These are phyloP conservation scores for Camellia oleifera DNA, from an alignment of 179 eudicot genomes.

Conservation along the genomic window DNA sequence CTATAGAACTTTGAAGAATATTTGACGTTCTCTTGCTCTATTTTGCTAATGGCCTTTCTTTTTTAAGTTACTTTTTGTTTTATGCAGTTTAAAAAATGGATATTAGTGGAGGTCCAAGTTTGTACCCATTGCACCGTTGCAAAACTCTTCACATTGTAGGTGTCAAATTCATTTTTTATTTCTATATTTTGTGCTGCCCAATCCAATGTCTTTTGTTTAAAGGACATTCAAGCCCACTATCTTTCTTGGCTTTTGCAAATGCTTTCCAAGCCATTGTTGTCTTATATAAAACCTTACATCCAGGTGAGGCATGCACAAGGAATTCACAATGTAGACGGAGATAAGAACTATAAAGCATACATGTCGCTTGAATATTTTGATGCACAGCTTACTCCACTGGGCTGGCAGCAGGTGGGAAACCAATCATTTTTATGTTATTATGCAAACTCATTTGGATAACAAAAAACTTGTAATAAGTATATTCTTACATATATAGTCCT, in stretches of 20 bases:
- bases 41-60: not conserved
- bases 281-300: slow-evolving; percentile 22
- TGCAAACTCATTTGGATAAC: not conserved
- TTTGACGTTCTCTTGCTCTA: not conserved
- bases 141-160: slow-evolving; percentile 89
- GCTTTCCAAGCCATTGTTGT: slow-evolving; percentile 17
- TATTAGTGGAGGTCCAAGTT: slow-evolving; percentile 38
- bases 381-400: slow-evolving; percentile 80
- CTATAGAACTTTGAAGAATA: not conserved
- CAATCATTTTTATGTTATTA: not conserved
- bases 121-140: slow-evolving; percentile 83
- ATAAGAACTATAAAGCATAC: slow-evolving; percentile 82
- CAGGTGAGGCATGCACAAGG: slow-evolving; percentile 99
- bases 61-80: slow-evolving; percentile 5
- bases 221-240: slow-evolving; percentile 14
- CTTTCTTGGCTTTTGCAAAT: slow-evolving; percentile 16
- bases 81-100: slow-evolving; percentile 59
- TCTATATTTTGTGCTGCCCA: slow-evolving; percentile 9
- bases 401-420: slow-evolving; percentile 88
- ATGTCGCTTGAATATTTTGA: slow-evolving; percentile 93
- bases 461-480: not conserved
- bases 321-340: slow-evolving; percentile 86
- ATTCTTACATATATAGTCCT: not conserved
- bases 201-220: slow-evolving; percentile 14
- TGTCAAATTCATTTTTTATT: slow-evolving; percentile 27